Percentiles rank a stretch among this genome's conserved stretches.
Evolutionary conservation across 2,329 filamentous ascomycete species (phyloP).

Genomic region (Epichloe hybrida): DNA sequence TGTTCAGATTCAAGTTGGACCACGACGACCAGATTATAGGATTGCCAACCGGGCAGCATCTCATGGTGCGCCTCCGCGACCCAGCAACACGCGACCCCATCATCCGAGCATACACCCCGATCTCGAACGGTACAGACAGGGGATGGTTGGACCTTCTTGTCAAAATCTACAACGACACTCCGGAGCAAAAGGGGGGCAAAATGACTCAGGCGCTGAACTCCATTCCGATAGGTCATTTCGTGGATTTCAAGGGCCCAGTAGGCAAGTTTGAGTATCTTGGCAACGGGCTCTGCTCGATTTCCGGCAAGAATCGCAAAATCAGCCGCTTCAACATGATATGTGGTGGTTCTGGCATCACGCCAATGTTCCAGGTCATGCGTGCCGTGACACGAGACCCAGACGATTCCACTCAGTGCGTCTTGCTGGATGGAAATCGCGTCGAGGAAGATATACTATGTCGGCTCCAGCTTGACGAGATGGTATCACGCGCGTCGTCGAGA

Average conservation of each 20-base stretch:
- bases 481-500: slow-evolving; percentile 35
- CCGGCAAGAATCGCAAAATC: slow-evolving; percentile 41
- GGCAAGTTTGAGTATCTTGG: slow-evolving; percentile 75
- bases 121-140: slow-evolving; percentile 46
- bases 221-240: slow-evolving; percentile 55
- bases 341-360: slow-evolving; percentile 82
- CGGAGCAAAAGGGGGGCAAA: slow-evolving; percentile 48
- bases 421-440: slow-evolving; percentile 66
- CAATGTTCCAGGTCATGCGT: slow-evolving; percentile 70
- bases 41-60: slow-evolving; percentile 71
- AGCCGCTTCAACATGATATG: slow-evolving; percentile 74
- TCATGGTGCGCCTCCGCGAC: slow-evolving; percentile 71
- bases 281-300: slow-evolving; percentile 47
- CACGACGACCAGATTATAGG: slow-evolving; percentile 57
- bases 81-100: slow-evolving; percentile 56
- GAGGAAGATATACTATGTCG: slow-evolving; percentile 75
- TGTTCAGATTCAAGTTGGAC: slow-evolving; percentile 71
- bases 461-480: slow-evolving; percentile 55
- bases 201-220: slow-evolving; percentile 73
- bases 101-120: slow-evolving; percentile 77
- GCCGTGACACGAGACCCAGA: slow-evolving; percentile 52
- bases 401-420: slow-evolving; percentile 54
- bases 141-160: slow-evolving; percentile 64
- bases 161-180: slow-evolving; percentile 62
- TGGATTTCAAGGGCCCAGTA: slow-evolving; percentile 80